These are phyloP conservation scores for Forsythia viridissima DNA, from an alignment of 257 asterid genomes.

Conservation along the genomic window DNA sequence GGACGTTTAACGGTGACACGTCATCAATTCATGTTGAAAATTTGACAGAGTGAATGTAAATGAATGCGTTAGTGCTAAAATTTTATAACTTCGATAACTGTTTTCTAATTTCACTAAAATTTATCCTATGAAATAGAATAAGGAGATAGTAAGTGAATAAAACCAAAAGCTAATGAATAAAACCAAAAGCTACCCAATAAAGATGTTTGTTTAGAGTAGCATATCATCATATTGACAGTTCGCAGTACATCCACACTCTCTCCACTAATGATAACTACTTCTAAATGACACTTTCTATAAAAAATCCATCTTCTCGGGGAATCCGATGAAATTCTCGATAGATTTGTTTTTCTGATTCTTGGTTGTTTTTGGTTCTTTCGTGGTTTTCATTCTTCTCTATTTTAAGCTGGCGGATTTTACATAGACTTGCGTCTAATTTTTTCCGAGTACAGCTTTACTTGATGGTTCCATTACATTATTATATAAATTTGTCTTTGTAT, in stretches of 20 bases:
- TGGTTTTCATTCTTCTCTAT: not conserved
- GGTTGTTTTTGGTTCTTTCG: not conserved
- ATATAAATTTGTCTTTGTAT: not conserved
- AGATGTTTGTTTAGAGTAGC: not conserved
- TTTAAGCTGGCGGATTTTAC: constrained; percentile 39
- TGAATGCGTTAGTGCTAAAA: too few species aligned
- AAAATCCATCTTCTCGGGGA: constrained; percentile 21
- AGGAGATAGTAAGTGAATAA: too few species aligned
- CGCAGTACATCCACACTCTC: not conserved
- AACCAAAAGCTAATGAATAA: not conserved
- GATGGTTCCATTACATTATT: constrained; percentile 13
- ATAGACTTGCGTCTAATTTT: constrained; percentile 7
- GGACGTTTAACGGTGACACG: too few species aligned
- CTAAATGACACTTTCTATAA: constrained; percentile 19
- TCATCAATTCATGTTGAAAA: too few species aligned
- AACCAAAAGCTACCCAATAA: not conserved
- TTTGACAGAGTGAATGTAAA: too few species aligned
- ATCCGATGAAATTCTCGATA: constrained; percentile 24
- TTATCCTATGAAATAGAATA: too few species aligned
- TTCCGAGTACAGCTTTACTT: constrained; percentile 27
- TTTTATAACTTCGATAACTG: too few species aligned
- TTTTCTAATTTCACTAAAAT: too few species aligned
- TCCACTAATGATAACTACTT: not conserved
- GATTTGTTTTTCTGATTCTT: not conserved
- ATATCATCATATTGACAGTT: not conserved